Evolutionary conservation across 768 basidiomycete species (phyloP).

Genomic region (Pleurotus cornucopiae): DNA sequence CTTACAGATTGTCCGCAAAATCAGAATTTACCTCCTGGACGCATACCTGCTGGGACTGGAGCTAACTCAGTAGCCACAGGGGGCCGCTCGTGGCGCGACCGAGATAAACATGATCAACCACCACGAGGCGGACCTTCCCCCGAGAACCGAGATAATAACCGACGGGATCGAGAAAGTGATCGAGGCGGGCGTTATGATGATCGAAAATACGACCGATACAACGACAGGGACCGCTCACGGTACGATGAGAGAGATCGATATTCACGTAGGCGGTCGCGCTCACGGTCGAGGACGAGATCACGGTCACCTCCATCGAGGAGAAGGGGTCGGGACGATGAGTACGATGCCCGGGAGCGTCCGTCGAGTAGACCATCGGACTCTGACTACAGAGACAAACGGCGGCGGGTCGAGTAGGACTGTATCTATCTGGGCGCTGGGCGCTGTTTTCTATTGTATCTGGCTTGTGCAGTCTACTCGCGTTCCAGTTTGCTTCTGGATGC

Average conservation of each 20-base stretch:
- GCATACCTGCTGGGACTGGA: conserved; percentile 22
- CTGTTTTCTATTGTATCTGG: no score
- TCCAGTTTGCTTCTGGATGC: no score
- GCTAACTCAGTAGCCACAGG: conserved; percentile 22
- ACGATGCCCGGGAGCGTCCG: conserved; percentile 22
- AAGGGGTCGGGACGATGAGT: neutral
- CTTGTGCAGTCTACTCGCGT: no score
- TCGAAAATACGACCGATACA: conserved; percentile 18
- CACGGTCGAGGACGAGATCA: conserved; percentile 24
- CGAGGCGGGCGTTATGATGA: conserved; percentile 14
- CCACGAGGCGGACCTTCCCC: conserved; percentile 1
- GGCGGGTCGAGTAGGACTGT: conserved; percentile 45
- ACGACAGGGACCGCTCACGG: conserved; percentile 7
- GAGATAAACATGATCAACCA: conserved; percentile 9
- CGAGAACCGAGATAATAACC: conserved; percentile 17
- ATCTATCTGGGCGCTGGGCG: no score
- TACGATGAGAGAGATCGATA: conserved; percentile 17
- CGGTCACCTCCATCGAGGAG: conserved; percentile 24
- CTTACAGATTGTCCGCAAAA: conserved; percentile 49
- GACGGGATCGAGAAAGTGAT: conserved; percentile 16
- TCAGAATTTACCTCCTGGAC: conserved; percentile 28
- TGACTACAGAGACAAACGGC: conserved; percentile 45
- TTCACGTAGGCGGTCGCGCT: conserved; percentile 17
- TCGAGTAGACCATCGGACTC: conserved; percentile 24
- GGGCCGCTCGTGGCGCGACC: conserved; percentile 30